Evolutionary conservation across 208 protist species (phyloP).

Genomic region (Trypanosoma vivax): DNA sequence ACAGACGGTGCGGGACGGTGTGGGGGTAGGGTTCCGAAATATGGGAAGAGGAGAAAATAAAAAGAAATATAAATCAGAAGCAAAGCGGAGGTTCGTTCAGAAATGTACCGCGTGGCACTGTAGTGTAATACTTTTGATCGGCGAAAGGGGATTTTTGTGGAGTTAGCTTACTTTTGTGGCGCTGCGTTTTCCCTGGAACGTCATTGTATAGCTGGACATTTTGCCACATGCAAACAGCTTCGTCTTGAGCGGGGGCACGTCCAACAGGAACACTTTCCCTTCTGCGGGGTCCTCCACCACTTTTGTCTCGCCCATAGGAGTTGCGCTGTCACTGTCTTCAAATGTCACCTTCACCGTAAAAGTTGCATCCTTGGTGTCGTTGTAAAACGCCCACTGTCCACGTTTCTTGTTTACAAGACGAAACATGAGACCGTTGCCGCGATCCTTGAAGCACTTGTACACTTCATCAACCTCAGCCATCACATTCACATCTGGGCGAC

Average conservation of each 20-base stretch:
- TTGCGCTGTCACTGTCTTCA: constrained; percentile 19
- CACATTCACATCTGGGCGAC: constrained; percentile 34
- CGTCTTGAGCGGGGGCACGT: constrained; percentile 50
- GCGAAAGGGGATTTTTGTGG: no score
- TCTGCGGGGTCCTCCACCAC: constrained; percentile 26
- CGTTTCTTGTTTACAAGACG: constrained; percentile 47
- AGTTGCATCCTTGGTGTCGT: constrained; percentile 52
- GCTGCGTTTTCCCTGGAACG: constrained; percentile 61
- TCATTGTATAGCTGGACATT: constrained; percentile 50
- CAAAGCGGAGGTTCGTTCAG: no score
- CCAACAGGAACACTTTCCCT: constrained; percentile 34
- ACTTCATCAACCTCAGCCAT: constrained; percentile 35
- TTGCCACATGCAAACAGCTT: constrained; percentile 55
- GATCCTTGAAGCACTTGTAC: constrained; percentile 60
- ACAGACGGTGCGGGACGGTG: constrained; percentile 9
- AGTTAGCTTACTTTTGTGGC: no score
- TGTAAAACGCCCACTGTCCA: constrained; percentile 59
- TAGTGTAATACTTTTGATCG: constrained; percentile 6
- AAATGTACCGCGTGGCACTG: not conserved
- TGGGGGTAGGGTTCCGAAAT: no score
- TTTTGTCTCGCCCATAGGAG: constrained; percentile 37
- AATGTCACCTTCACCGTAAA: constrained; percentile 47
- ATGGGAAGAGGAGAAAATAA: no score
- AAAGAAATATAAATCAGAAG: no score
- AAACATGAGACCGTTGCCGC: constrained; percentile 58